These are phyloP conservation scores for Alternaria sp. DNA, from an alignment of 2,329 filamentous ascomycete species.

Conservation along the genomic window DNA sequence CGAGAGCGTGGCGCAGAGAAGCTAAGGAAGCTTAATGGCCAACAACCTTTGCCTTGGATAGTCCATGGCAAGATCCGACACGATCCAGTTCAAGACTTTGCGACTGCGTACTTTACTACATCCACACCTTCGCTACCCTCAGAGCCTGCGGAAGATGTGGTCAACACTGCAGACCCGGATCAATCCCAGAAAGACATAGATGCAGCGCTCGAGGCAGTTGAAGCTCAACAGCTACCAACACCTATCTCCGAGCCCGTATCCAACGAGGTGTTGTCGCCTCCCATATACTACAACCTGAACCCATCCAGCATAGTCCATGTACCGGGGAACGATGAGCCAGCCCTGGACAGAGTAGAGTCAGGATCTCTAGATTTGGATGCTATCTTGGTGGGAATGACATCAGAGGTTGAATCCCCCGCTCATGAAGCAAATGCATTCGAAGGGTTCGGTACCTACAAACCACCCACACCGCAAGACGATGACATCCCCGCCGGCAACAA, in stretches of 20 bases:
- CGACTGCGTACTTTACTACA: background rate
- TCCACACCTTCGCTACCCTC: background rate
- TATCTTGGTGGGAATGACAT: background rate
- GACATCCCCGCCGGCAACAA: background rate
- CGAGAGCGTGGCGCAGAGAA: background rate
- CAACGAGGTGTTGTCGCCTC: background rate
- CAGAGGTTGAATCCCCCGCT: too few species aligned
- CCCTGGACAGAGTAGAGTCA: background rate
- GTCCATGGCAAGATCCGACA: background rate
- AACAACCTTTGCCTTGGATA: background rate
- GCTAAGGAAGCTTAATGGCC: background rate
- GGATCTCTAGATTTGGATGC: background rate
- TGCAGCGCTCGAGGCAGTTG: accelerated
- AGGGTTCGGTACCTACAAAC: background rate
- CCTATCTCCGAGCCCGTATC: background rate
- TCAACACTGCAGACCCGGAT: background rate
- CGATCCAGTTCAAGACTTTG: background rate
- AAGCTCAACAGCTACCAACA: background rate
- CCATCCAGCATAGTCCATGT: too few species aligned
- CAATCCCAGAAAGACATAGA: background rate
- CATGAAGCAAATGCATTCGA: too few species aligned
- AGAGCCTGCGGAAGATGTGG: accelerated
- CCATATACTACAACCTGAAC: background rate
- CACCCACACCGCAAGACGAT: background rate
- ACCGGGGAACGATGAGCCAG: background rate